Evolutionary conservation across 2,329 filamentous ascomycete genomes (phyloP), one percentile per base, ranked within the genome.

Genomic region (Didymella sp.): DNA sequence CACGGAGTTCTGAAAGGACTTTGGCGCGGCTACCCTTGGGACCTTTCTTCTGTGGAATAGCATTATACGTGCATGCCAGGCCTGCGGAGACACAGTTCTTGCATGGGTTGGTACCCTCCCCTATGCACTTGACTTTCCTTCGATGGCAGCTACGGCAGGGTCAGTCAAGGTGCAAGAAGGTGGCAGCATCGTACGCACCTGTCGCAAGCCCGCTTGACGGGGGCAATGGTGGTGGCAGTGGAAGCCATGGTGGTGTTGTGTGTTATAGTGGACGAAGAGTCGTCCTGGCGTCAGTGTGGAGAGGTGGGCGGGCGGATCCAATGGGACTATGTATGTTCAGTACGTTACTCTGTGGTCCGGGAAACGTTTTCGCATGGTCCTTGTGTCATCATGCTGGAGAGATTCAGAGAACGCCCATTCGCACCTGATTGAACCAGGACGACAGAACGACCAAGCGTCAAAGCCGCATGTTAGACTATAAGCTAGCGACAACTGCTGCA

Each of bases 41-140:
- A 2, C 85, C 85, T 63, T 87, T 84, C 73, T 87, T 87, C 72
- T 85, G 84, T 13, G 85, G 85, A 40, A 88, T 82, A 66, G 86
- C 84, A 66, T 87, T 86, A 71, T 86, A 85, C 62, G 85, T 87
- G 76, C 85, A 88, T n/a, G 77, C 80, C 58, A 88, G 79, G 22
- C 83, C 81, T 27, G 85, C 84, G 55, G 82, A 82, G 50, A 80
- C 74, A 71, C 85, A 88, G 68, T 87, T 86, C 72, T 85, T 84
- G 76, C 85, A 88, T 4, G 85, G 83, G 51, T 76, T 76, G 28
- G 77, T 77, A 56, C 78, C 78, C 66, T 82, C 79, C 49, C 78
- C 79, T 53, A 82, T 80, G 67, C 80, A 82, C 62, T 81, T 81
- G 56, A 82, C 79, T 66, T 82, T 82, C 42, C 80, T 74, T 51